These are phyloP conservation scores for Podila clonocystis DNA, from an alignment of 192 early-diverging fungal genomes.

Conservation along the genomic window DNA sequence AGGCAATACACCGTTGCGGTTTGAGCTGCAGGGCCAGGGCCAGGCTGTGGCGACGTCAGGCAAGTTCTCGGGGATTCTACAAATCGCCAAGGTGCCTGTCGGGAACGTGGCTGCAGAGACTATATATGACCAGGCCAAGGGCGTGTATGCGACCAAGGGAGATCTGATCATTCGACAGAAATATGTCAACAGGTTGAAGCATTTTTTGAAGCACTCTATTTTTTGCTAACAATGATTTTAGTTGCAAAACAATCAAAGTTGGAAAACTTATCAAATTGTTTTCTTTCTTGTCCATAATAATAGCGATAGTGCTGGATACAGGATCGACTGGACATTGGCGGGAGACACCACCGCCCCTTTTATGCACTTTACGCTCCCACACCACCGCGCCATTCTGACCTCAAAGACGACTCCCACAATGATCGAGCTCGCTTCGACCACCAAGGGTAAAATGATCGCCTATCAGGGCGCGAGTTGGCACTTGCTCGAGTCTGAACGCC, in stretches of 20 bases:
- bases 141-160: conserved; percentile 28
- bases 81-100: conserved; percentile 42
- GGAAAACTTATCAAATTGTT: background rate
- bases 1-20: background rate
- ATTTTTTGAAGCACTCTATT: background rate
- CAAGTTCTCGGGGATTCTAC: conserved; percentile 37
- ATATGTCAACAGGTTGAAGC: conserved; percentile 16
- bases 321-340: conserved; percentile 36
- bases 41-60: conserved; percentile 20
- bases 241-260: background rate
- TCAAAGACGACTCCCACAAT: conserved; percentile 11
- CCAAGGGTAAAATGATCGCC: conserved; percentile 49
- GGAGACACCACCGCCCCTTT: conserved; percentile 12
- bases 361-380: conserved; percentile 47
- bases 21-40: conserved; percentile 6
- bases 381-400: conserved; percentile 28
- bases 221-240: background rate
- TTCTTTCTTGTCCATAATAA: background rate
- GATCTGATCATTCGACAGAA: conserved; percentile 15
- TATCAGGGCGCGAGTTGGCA: conserved; percentile 32
- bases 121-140: conserved; percentile 25
- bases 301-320: conserved; percentile 25
- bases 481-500: conserved; percentile 23
- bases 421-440: conserved; percentile 26
- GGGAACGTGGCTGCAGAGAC: conserved; percentile 26